A percentile compares a stretch with the other conserved stretches of the same genome.
These are phyloP conservation scores for Penicillium dipodomyicola DNA, from an alignment of 495 filamentous ascomycete species.

Conservation along the genomic window DNA sequence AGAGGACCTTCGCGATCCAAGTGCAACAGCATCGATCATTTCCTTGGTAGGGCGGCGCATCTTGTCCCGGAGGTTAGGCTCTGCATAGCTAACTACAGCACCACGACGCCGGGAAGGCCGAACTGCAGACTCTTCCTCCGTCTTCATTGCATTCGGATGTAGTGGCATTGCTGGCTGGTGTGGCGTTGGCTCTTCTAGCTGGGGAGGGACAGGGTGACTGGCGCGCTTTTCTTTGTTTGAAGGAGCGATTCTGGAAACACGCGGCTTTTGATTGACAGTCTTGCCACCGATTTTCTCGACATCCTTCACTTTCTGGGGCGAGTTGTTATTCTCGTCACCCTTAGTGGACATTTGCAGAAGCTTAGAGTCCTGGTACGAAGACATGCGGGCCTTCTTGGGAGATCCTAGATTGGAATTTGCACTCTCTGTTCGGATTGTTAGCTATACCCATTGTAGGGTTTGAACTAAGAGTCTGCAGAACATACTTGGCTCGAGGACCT, in stretches of 20 bases:
- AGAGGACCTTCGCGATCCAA: constrained; percentile 41
- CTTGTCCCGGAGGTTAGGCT: constrained; percentile 81
- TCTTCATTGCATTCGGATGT: constrained; percentile 5
- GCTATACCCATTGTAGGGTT: constrained; percentile 3
- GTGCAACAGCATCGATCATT: constrained; percentile 66
- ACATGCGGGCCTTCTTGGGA: constrained; percentile 25
- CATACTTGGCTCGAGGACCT: constrained; percentile 61
- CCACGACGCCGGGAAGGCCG: constrained; percentile 64
- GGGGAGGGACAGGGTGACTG: constrained; percentile 2
- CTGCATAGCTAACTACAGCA: constrained; percentile 74
- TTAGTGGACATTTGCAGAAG: constrained; percentile 4
- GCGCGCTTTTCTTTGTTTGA: constrained; percentile 22
- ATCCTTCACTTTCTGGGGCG: constrained; percentile 20
- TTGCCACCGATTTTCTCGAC: constrained; percentile 11
- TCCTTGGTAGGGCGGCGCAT: constrained; percentile 81
- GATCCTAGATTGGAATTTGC: constrained; percentile 47
- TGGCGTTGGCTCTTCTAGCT: constrained; percentile 14
- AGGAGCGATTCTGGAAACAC: constrained; percentile 2
- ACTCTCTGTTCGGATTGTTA: constrained; percentile 48
- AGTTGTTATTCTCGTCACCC: constrained; percentile 17
- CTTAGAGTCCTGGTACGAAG: constrained; percentile 18
- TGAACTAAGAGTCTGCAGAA: neutral
- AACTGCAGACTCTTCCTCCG: constrained; percentile 30
- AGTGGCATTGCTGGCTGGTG: constrained; percentile 8
- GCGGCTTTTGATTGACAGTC: constrained; percentile 12